These are phyloP conservation scores for Uronychia binucleata DNA, from an alignment of 73 alveolate genomes.

Conservation along the genomic window DNA sequence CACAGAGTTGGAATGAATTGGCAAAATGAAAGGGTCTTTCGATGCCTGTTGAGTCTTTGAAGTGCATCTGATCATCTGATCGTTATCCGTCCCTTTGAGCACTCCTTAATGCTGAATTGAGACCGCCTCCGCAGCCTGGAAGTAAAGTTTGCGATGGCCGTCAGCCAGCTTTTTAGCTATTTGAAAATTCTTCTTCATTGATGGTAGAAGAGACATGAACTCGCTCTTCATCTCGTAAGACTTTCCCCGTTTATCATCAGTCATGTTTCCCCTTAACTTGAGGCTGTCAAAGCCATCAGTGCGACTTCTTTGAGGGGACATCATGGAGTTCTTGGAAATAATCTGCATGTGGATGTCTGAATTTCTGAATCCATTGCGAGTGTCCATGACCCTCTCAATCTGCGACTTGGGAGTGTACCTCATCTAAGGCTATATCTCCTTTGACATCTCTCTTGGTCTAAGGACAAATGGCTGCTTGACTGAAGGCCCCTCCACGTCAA, in stretches of 20 bases:
- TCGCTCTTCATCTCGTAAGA: background rate
- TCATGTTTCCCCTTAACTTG: background rate
- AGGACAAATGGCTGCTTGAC: background rate
- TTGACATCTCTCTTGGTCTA: background rate
- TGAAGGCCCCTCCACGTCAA: background rate
- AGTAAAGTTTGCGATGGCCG: background rate
- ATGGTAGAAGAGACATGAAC: background rate
- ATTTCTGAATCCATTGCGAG: background rate
- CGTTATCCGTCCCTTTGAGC: background rate
- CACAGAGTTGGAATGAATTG: no score
- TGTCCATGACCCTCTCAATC: conserved; percentile 1
- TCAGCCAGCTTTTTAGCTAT: background rate
- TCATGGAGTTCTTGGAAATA: background rate
- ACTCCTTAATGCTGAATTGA: background rate
- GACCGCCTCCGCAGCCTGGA: background rate
- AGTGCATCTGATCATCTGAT: no score
- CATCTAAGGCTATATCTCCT: background rate
- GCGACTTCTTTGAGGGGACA: background rate
- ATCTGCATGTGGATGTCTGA: background rate
- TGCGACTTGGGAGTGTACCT: background rate
- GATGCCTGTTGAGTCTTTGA: no score
- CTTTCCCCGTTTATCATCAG: background rate
- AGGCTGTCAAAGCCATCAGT: background rate
- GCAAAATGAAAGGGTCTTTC: no score
- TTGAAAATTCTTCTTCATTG: background rate